phyloP scores from a whole-genome alignment of 2,329 filamentous ascomycete species.

The Ceratocystis destructans region DNA sequence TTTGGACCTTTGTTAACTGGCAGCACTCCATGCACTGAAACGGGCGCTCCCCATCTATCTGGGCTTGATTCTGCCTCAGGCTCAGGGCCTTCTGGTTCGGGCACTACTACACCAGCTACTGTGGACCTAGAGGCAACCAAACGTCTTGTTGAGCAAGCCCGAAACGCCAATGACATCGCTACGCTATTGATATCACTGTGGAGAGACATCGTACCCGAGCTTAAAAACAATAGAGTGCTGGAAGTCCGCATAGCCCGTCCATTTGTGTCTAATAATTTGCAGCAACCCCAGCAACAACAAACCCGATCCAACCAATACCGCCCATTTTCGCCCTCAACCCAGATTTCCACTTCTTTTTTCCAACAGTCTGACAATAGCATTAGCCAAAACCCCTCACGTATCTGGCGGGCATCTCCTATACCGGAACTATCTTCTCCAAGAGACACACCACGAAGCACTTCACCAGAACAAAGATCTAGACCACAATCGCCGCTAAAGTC shows the following conservation, averaged over 20 bases:
- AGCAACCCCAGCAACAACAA: conserved; percentile 5
- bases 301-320: background rate
- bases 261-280: background rate
- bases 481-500: conserved; percentile 1
- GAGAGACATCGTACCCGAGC: conserved; percentile 33
- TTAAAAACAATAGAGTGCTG: conserved; percentile 12
- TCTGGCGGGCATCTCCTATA: conserved; percentile 4
- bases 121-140: conserved; percentile 13
- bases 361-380: background rate
- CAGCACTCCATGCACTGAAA: conserved; percentile 3
- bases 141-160: conserved; percentile 38
- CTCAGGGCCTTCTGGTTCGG: background rate
- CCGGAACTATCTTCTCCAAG: background rate
- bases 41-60: background rate
- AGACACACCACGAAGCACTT: background rate
- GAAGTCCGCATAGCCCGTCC: conserved; percentile 14
- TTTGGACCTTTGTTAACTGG: conserved; percentile 52
- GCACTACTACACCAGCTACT: background rate
- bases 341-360: background rate
- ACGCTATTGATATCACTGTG: conserved; percentile 55
- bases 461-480: background rate
- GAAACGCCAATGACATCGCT: conserved; percentile 43
- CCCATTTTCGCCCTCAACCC: background rate
- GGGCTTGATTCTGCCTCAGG: background rate
- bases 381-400: background rate